phyloP scores from a whole-genome alignment of 768 basidiomycete genomes.

The Tylopilus subfusipes region DNA sequence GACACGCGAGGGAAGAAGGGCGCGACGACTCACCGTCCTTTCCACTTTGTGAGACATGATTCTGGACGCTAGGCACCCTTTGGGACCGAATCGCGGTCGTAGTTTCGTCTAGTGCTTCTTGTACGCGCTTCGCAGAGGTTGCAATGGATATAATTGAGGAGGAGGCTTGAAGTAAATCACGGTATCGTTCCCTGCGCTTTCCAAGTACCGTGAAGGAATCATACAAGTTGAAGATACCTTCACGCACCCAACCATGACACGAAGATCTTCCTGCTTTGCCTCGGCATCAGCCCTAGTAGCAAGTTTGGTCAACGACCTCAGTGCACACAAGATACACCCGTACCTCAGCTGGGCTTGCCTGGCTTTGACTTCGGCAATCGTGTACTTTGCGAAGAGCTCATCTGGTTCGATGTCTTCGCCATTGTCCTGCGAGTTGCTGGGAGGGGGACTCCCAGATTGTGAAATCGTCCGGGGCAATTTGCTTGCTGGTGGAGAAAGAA shows the following conservation, averaged over 20 bases:
- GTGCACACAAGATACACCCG: slow-evolving; percentile 8
- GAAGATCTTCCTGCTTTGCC: slow-evolving; percentile 81
- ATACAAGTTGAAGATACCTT: not conserved
- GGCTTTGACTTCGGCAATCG: slow-evolving; percentile 66
- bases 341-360: slow-evolving; percentile 70
- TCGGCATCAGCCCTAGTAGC: slow-evolving; percentile 68
- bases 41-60: slow-evolving; percentile 33
- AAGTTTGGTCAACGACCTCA: slow-evolving; percentile 3
- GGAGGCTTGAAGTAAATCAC: slow-evolving; percentile 82
- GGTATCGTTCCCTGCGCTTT: slow-evolving; percentile 84
- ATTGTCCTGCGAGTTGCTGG: slow-evolving; percentile 18
- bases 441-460: slow-evolving; percentile 9
- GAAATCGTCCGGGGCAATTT: slow-evolving; percentile 9
- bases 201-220: slow-evolving; percentile 38
- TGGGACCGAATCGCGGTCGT: slow-evolving; percentile 50
- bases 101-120: slow-evolving; percentile 61
- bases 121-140: slow-evolving; percentile 61
- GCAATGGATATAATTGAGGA: slow-evolving; percentile 79
- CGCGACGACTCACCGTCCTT: slow-evolving; percentile 41
- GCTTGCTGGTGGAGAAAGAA: slow-evolving; percentile 3
- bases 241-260: slow-evolving; percentile 90
- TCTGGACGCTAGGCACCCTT: slow-evolving; percentile 42
- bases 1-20: not conserved
- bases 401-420: slow-evolving; percentile 53
- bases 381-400: slow-evolving; percentile 66